Percentiles rank a stretch among this genome's conserved stretches.
These are phyloP conservation scores for Claviceps capensis DNA, from an alignment of 2,329 filamentous ascomycete species.

Conservation along the genomic window DNA sequence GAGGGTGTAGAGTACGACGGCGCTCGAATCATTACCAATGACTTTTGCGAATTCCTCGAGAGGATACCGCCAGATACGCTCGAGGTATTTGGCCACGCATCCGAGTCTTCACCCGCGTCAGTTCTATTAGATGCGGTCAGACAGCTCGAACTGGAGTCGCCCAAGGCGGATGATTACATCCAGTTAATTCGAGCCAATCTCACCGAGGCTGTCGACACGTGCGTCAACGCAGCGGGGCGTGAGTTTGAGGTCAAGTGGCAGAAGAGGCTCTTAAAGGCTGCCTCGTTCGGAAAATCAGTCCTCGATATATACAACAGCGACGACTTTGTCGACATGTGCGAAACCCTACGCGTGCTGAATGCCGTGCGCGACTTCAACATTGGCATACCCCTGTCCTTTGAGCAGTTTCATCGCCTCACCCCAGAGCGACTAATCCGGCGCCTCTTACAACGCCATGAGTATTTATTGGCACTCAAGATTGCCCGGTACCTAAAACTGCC, in stretches of 20 bases:
- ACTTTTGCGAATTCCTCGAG: slow-evolving; percentile 95
- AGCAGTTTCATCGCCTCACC: slow-evolving; percentile 83
- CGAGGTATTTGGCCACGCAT: slow-evolving; percentile 79
- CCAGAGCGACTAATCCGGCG: slow-evolving; percentile 79
- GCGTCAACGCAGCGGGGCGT: slow-evolving; percentile 82
- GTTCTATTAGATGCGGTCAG: slow-evolving; percentile 89
- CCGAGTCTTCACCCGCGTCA: slow-evolving; percentile 77
- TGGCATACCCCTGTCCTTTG: slow-evolving; percentile 79
- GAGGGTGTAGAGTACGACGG: slow-evolving; percentile 52
- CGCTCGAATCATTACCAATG: slow-evolving; percentile 79
- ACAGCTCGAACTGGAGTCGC: slow-evolving; percentile 82
- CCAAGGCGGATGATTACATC: slow-evolving; percentile 95
- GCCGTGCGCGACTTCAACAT: slow-evolving; percentile 85
- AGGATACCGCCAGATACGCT: slow-evolving; percentile 78
- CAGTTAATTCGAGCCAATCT: slow-evolving; percentile 81
- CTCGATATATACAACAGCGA: slow-evolving; percentile 96
- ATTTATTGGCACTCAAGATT: slow-evolving; percentile 77
- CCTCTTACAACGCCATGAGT: slow-evolving; percentile 79
- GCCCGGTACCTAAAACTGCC: slow-evolving; percentile 78
- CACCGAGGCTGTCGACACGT: slow-evolving; percentile 85
- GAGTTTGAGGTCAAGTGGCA: slow-evolving; percentile 89
- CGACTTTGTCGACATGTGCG: slow-evolving; percentile 97
- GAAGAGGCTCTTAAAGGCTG: slow-evolving; percentile 88
- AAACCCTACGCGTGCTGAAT: slow-evolving; percentile 83
- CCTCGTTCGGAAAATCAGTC: slow-evolving; percentile 94